Conservation (phyloP, 108 stramenopile species). For the Cyclotella distinguenda region DNA sequence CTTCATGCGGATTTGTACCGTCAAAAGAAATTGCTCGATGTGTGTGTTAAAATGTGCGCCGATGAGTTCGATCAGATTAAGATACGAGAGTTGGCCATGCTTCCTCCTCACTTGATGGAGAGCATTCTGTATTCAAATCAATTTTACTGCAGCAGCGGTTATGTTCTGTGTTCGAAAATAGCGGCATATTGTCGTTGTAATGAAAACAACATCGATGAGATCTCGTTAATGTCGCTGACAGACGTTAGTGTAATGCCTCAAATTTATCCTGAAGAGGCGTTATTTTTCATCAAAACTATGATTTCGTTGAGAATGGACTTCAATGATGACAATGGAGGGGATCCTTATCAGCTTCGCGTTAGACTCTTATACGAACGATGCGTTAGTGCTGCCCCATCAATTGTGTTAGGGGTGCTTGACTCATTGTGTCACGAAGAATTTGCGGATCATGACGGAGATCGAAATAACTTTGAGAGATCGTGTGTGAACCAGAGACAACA, state of each 20-base stretch:
- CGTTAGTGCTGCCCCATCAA: slow-evolving; percentile 30
- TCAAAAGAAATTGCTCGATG: slow-evolving; percentile 36
- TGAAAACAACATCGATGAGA: slow-evolving; percentile 18
- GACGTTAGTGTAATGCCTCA: slow-evolving; percentile 35
- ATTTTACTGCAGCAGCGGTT: slow-evolving; percentile 19
- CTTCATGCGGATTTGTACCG: slow-evolving; percentile 30
- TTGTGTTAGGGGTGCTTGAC: slow-evolving; percentile 28
- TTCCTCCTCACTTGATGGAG: slow-evolving; percentile 33
- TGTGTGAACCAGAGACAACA: slow-evolving; percentile 5
- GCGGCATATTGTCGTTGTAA: slow-evolving; percentile 49
- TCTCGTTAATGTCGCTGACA: slow-evolving; percentile 21
- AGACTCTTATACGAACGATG: slow-evolving; percentile 39
- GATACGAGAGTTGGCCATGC: slow-evolving; percentile 24
- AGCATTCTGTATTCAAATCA: slow-evolving; percentile 35
- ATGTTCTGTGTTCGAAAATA: slow-evolving; percentile 32
- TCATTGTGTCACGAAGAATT: slow-evolving; percentile 9
- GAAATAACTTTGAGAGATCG: not conserved
- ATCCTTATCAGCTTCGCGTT: slow-evolving; percentile 4
- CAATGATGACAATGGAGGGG: slow-evolving; percentile 1
- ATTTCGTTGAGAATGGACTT: slow-evolving; percentile 25
- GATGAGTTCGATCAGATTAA: slow-evolving; percentile 42
- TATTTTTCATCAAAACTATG: slow-evolving; percentile 42
- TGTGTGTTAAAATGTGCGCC: slow-evolving; percentile 38
- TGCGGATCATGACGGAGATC: not conserved
- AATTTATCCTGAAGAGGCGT: slow-evolving; percentile 33